Base-by-base conservation (phyloP, 1,139 yeast species). In the Sugiyamaella xylanicola region DNA sequence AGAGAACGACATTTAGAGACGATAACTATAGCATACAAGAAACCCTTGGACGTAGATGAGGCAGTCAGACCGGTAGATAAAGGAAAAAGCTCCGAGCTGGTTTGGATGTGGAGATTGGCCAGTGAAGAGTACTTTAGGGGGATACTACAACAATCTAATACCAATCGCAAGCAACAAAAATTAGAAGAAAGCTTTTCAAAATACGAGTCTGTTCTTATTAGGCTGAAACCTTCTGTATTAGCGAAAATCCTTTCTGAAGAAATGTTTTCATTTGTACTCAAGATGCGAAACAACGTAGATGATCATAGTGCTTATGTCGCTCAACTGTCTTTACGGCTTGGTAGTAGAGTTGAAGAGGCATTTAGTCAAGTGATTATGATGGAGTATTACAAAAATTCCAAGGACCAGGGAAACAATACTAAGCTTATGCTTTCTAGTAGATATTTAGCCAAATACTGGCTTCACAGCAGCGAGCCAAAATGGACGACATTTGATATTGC, bases 1-100 rank as follows among this genome's bases (percentile, higher is more conserved):
- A 81, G 97, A 68, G 95, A 91, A 69, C 73, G 81, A 53, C 78
- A 78, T 48, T 69, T 90, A 48, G 97, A 91, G 69, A 76, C 54
- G n/a, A 51, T 81, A 44, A 13, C 19, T 35, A 9, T 45, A 22
- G 13, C 32, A 4, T 77, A 85, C 84, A 63, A 92, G 83, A 60
- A 84, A 79, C 64, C 90, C 86, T 65, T 84, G 80, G 56, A 74
- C 48, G 7, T 70, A 81, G 27, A 71, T 84, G 51, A 79, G 79
- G 53, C 79, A 81, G 58, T 77, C 80, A 7, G 81, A 79, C 80
- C 54, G 78, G 89, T 15, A 73, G 79, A 61, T 80, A 3, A 72
- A 75, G 40, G 74, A 75, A 43, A 39, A 52, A 19, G 61, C 56
- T 17, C 42, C 53, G 56, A 58, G 25, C 40, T 25, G 27, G 45